Evolutionary conservation across 768 basidiomycete species (phyloP).

Genomic region (Dictyophora rubrovolvata): DNA sequence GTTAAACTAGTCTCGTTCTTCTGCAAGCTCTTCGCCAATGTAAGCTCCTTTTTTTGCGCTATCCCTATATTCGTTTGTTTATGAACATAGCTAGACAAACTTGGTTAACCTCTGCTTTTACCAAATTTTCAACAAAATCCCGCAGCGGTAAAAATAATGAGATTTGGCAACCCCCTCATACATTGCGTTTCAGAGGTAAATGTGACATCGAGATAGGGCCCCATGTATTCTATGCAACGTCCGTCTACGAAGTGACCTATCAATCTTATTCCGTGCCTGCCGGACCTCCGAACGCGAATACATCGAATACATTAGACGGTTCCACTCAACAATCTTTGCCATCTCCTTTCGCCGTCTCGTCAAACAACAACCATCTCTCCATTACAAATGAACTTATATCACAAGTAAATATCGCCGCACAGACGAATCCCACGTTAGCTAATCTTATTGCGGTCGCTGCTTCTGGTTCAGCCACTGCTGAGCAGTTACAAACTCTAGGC

Average conservation of each 20-base stretch:
- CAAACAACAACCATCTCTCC: slow-evolving; percentile 33
- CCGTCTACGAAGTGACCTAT: slow-evolving; percentile 68
- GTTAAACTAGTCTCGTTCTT: slow-evolving; percentile 41
- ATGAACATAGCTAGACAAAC: slow-evolving; percentile 49
- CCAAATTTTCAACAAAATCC: slow-evolving; percentile 59
- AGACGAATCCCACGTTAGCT: slow-evolving; percentile 56
- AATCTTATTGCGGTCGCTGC: slow-evolving; percentile 58
- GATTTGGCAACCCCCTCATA: slow-evolving; percentile 52
- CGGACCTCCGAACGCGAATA: not conserved
- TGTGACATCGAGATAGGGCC: slow-evolving; percentile 71
- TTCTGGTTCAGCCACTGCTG: slow-evolving; percentile 46
- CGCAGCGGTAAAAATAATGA: slow-evolving; percentile 48
- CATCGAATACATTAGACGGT: not conserved
- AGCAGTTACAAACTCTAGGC: slow-evolving; percentile 59
- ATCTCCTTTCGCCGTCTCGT: slow-evolving; percentile 26
- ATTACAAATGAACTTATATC: slow-evolving; percentile 50
- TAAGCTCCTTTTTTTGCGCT: slow-evolving; percentile 17
- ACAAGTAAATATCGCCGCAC: slow-evolving; percentile 57
- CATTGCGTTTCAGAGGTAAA: slow-evolving; percentile 51
- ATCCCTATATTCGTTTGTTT: slow-evolving; percentile 9
- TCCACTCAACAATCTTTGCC: slow-evolving; percentile 16
- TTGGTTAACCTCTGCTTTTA: slow-evolving; percentile 57
- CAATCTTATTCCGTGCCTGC: slow-evolving; percentile 23
- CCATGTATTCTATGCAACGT: slow-evolving; percentile 57
- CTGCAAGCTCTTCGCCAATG: slow-evolving; percentile 66